Base-by-base conservation (phyloP, 129 eudicot species). In the Escallonia rubra region DNA sequence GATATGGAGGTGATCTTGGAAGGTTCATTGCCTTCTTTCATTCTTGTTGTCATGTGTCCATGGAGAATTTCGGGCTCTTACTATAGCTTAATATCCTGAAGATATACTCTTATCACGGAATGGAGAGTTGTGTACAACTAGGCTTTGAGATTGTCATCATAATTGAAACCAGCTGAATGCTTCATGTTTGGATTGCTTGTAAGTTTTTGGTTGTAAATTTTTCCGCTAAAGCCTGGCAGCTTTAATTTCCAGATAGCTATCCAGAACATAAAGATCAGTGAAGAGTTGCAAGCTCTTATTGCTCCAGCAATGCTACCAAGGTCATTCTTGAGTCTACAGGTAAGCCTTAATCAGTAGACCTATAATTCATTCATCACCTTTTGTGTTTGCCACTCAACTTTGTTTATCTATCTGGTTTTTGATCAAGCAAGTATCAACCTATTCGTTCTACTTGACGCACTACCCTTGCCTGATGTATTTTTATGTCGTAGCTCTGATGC, bases 301-400 rank as follows among this genome's bases (percentile, higher is more conserved):
- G 83, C 97, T 74, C 97, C 99, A 6, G 99, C 99, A 12, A 43
- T 89, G 47, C 61, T 94, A 43, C 99, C 99, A 4, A 84, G 97
- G 40, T 73, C 96, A 38, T 94, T 80, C 73, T 50, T 87, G 3
- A 85, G 81, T 67, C 76, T 94, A 65, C 97, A 89, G 96, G 95
- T 87, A 64, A 44, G 63, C 7, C 38, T 49, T 38, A 15, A 14
- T 61, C 10, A 46, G 50, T 46, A 46, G 34, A 23, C 34, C 34
- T 23, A 23, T 23, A 0, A 23, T 23, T 23, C 34, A 23, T 23
- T 23, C 34, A 23, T 23, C 34, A 23, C 34, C 34, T 23, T 23
- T n/a, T 23, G n/a, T 8, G 4, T 10, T 47, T 7, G 44, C n/a
- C 9, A 10, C 15, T 43, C 15, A 42, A 13, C 15, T 62, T 14